These are phyloP conservation scores for Athelia sp. DNA, from an alignment of 1,284 basidiomycete species.

Conservation along the genomic window DNA sequence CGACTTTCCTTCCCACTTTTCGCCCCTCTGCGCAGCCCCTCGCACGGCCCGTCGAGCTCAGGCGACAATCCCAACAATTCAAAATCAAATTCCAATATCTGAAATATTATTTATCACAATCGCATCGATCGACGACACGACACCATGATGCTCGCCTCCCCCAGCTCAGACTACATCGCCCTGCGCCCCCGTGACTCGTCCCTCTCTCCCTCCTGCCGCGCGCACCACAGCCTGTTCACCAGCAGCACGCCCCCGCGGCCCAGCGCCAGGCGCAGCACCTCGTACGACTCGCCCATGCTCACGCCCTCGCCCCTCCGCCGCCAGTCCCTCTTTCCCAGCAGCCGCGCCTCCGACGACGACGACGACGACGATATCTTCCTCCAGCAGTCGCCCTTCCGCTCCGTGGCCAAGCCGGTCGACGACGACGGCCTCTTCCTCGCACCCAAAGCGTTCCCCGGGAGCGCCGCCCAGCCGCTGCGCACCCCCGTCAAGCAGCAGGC, in stretches of 20 bases:
- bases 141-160: conserved; percentile 34
- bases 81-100: background rate
- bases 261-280: conserved; percentile 15
- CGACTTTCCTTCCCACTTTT: too few species aligned
- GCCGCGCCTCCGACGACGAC: conserved; percentile 23
- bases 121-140: background rate
- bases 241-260: conserved; percentile 30
- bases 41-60: background rate
- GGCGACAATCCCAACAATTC: background rate
- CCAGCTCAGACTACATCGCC: conserved; percentile 29
- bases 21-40: background rate
- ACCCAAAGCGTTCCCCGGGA: conserved; percentile 30
- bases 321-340: conserved; percentile 29
- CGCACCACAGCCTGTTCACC: conserved; percentile 27
- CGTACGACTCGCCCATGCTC: conserved; percentile 51
- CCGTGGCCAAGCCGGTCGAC: conserved; percentile 4
- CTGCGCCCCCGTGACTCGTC: conserved; percentile 31
- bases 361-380: conserved; percentile 44
- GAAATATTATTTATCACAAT: background rate
- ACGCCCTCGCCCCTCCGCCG: conserved; percentile 58
- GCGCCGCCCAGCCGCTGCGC: conserved; percentile 40
- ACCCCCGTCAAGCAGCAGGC: conserved; percentile 50
- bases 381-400: conserved; percentile 47
- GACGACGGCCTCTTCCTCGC: conserved; percentile 58
- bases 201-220: conserved; percentile 42